phyloP scores from a whole-genome alignment of 805 yeast genomes.

The Teunomyces kruisii region DNA sequence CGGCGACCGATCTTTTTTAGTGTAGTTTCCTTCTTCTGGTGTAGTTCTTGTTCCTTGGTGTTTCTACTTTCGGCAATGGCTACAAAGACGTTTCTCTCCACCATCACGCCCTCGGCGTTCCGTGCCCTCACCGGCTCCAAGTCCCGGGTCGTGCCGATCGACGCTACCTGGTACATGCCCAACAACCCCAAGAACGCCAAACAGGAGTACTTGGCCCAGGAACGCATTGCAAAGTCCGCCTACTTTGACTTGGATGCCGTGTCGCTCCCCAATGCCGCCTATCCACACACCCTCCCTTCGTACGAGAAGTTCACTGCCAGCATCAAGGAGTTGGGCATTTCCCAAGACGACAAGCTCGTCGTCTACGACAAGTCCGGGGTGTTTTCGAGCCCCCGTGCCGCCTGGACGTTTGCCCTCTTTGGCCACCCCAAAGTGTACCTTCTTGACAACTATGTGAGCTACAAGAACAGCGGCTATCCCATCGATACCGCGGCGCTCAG shows the following conservation, averaged over 20 bases:
- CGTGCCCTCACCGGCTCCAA: slow-evolving; percentile 7
- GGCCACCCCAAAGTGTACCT: slow-evolving; percentile 72
- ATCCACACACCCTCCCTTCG: slow-evolving; percentile 90
- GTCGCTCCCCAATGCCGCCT: slow-evolving; percentile 57
- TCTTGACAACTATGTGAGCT: slow-evolving; percentile 65
- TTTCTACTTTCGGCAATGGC: too few species aligned
- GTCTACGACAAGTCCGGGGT: slow-evolving; percentile 85
- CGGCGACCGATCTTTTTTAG: too few species aligned
- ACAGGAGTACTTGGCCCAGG: slow-evolving; percentile 51
- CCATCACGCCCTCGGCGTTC: slow-evolving; percentile 14
- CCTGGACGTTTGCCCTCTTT: slow-evolving; percentile 83
- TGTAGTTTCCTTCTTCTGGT: too few species aligned
- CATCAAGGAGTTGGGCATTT: slow-evolving; percentile 56
- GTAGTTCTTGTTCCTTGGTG: too few species aligned
- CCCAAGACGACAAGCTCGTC: slow-evolving; percentile 57
- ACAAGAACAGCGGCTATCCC: slow-evolving; percentile 46
- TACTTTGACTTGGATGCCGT: slow-evolving; percentile 78
- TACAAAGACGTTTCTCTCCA: slow-evolving; percentile 8
- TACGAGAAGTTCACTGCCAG: slow-evolving; percentile 52
- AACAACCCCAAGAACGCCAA: slow-evolving; percentile 59
- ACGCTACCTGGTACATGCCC: slow-evolving; percentile 94
- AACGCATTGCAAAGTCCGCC: slow-evolving; percentile 64
- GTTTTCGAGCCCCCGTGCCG: slow-evolving; percentile 87
- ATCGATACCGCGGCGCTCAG: slow-evolving; percentile 37
- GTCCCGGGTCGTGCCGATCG: slow-evolving; percentile 56